Evolutionary conservation across 2,329 filamentous ascomycete genomes (phyloP).

Genomic region (Fusarium sarcochroum): DNA sequence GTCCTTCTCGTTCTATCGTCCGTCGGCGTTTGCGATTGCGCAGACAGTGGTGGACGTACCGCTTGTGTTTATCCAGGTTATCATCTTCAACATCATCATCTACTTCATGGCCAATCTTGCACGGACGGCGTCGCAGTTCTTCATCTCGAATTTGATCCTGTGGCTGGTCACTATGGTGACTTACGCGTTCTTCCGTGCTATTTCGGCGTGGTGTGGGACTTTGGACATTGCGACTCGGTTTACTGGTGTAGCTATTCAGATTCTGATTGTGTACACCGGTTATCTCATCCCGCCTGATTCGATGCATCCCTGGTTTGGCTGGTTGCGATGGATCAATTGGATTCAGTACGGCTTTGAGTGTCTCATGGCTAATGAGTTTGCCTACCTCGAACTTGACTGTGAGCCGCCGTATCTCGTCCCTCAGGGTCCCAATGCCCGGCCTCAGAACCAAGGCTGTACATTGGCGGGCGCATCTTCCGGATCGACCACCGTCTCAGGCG

Average conservation of each 20-base stretch:
- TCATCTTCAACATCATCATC: slow-evolving; percentile 78
- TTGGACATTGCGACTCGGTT: slow-evolving; percentile 75
- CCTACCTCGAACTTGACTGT: slow-evolving; percentile 70
- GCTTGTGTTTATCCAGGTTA: slow-evolving; percentile 72
- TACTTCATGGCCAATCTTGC: slow-evolving; percentile 85
- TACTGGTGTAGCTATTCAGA: slow-evolving; percentile 69
- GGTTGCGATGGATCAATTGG: slow-evolving; percentile 78
- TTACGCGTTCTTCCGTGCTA: slow-evolving; percentile 70
- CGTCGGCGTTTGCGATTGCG: slow-evolving; percentile 69
- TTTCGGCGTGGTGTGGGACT: slow-evolving; percentile 71
- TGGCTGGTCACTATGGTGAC: slow-evolving; percentile 71
- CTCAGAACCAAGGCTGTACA: slow-evolving; percentile 67
- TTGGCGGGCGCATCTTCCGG: slow-evolving; percentile 63
- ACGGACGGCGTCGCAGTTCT: slow-evolving; percentile 75
- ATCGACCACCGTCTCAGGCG: slow-evolving; percentile 64
- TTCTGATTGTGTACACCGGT: slow-evolving; percentile 77
- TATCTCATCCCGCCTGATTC: slow-evolving; percentile 72
- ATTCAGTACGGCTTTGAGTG: slow-evolving; percentile 79
- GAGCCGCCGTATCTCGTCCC: slow-evolving; percentile 71
- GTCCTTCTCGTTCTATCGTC: slow-evolving; percentile 77
- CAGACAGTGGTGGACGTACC: slow-evolving; percentile 72
- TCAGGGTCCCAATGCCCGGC: slow-evolving; percentile 50
- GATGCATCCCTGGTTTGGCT: slow-evolving; percentile 72
- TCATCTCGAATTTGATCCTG: slow-evolving; percentile 74
- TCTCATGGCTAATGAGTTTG: slow-evolving; percentile 75